Evolutionary conservation across 2,329 filamentous ascomycete species (phyloP).

Genomic region (Madurella fahalii): DNA sequence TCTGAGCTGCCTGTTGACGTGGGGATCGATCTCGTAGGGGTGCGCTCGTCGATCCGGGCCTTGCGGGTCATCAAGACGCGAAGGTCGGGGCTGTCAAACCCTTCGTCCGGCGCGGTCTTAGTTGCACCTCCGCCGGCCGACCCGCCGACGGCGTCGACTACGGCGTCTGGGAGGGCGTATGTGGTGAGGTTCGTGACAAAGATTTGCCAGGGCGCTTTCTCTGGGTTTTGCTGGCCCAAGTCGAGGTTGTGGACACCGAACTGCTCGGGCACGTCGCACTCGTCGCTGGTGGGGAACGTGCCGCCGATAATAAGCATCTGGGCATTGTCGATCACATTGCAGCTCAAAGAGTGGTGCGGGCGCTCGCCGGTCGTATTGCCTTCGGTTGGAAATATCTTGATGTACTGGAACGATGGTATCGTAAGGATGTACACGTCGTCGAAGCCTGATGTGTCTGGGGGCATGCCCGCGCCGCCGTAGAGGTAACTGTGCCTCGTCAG

Average conservation of each 20-base stretch:
- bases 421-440: slow-evolving; percentile 61
- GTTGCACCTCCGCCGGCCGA: slow-evolving; percentile 51
- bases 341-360: slow-evolving; percentile 53
- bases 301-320: slow-evolving; percentile 64
- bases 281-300: slow-evolving; percentile 45
- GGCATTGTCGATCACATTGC: slow-evolving; percentile 51
- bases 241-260: slow-evolving; percentile 56
- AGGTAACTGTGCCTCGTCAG: slow-evolving; percentile 44
- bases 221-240: slow-evolving; percentile 46
- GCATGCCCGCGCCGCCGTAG: slow-evolving; percentile 54
- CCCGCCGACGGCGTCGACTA: slow-evolving; percentile 50
- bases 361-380: slow-evolving; percentile 36
- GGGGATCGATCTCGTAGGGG: slow-evolving; percentile 45
- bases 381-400: slow-evolving; percentile 48
- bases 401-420: slow-evolving; percentile 61
- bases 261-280: slow-evolving; percentile 50
- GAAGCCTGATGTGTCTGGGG: slow-evolving; percentile 45
- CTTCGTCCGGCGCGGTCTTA: slow-evolving; percentile 43
- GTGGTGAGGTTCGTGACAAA: slow-evolving; percentile 46
- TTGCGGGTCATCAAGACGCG: slow-evolving; percentile 49
- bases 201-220: slow-evolving; percentile 46
- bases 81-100: slow-evolving; percentile 50
- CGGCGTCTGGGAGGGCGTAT: slow-evolving; percentile 51
- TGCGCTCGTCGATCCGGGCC: slow-evolving; percentile 42
- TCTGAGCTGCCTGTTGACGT: slow-evolving; percentile 16